Percentiles rank a stretch among this genome's conserved stretches.
These are phyloP conservation scores for Prototheca cutis DNA, from an alignment of 163 green algal species.

Conservation along the genomic window DNA sequence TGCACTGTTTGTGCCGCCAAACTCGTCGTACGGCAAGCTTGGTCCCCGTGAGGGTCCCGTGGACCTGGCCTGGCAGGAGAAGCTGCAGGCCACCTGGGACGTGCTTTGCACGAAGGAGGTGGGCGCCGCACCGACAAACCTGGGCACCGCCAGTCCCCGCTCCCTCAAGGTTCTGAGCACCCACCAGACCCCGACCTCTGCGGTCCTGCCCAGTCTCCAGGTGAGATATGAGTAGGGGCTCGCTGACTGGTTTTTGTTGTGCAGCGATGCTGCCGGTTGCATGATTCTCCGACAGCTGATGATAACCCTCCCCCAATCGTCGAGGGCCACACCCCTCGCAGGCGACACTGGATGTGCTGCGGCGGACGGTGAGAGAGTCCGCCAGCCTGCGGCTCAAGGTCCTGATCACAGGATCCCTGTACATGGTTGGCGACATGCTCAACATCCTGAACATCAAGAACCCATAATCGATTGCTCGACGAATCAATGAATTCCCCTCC, in stretches of 20 bases:
- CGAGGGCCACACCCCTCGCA: not conserved
- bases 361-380: conserved; percentile 23
- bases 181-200: not conserved
- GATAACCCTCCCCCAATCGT: too few species aligned
- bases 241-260: too few species aligned
- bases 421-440: conserved; percentile 91
- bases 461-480: too few species aligned
- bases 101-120: not conserved
- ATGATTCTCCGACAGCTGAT: too few species aligned
- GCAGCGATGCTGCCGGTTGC: too few species aligned
- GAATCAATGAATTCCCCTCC: too few species aligned
- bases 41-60: not conserved
- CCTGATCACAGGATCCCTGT: conserved; percentile 91
- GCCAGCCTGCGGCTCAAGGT: conserved; percentile 54
- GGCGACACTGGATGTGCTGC: conserved; percentile 48
- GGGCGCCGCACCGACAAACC: not conserved
- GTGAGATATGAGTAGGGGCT: too few species aligned
- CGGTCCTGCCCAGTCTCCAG: conserved; percentile 20
- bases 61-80: conserved; percentile 53
- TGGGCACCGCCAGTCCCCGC: too few species aligned
- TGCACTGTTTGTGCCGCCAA: conserved; percentile 69
- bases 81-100: conserved; percentile 36
- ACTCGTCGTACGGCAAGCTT: conserved; percentile 52
- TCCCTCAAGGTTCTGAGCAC: too few species aligned
- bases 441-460: conserved; percentile 51